Conservation (phyloP, 371 early-diverging fungal species). For the Chytridium lagenaria region DNA sequence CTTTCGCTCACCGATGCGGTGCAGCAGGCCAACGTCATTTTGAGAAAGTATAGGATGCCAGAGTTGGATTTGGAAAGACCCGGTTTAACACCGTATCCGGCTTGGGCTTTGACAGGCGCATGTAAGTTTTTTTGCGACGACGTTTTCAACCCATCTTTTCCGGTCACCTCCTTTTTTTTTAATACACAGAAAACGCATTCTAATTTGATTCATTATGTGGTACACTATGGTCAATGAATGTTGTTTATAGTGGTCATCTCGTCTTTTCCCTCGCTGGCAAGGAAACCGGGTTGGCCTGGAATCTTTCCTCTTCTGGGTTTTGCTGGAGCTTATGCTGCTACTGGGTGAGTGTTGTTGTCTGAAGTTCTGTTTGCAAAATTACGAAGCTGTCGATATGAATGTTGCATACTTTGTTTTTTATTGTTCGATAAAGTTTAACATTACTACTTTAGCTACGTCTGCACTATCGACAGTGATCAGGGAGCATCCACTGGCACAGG, state of each 20-base stretch:
- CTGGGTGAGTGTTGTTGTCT: conserved; percentile 17
- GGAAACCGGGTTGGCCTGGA: conserved; percentile 26
- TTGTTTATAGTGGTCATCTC: conserved; percentile 14
- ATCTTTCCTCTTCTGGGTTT: conserved; percentile 26
- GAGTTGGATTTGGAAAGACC: conserved; percentile 4
- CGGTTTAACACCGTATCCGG: conserved; percentile 36
- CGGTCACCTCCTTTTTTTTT: conserved; percentile 6
- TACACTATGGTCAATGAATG: background rate
- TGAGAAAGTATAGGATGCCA: background rate
- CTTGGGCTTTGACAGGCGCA: conserved; percentile 22
- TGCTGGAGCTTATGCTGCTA: conserved; percentile 27
- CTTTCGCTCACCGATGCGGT: background rate
- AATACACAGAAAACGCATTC: too few relatives aligned
- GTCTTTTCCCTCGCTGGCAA: conserved; percentile 1
- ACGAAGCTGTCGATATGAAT: background rate
- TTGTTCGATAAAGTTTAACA: background rate
- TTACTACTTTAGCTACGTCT: conserved; percentile 5
- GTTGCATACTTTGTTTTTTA: background rate
- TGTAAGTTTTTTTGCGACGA: conserved; percentile 18
- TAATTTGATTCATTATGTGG: background rate
- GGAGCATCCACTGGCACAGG: conserved; percentile 35
- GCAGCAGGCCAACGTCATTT: background rate
- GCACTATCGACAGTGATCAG: conserved; percentile 24
- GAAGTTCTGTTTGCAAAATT: too few relatives aligned
- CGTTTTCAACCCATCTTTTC: background rate